Evolutionary conservation across 2,329 filamentous ascomycete genomes (phyloP), one percentile per base, ranked within the genome.

Genomic region (Thermoascus crustaceus): DNA sequence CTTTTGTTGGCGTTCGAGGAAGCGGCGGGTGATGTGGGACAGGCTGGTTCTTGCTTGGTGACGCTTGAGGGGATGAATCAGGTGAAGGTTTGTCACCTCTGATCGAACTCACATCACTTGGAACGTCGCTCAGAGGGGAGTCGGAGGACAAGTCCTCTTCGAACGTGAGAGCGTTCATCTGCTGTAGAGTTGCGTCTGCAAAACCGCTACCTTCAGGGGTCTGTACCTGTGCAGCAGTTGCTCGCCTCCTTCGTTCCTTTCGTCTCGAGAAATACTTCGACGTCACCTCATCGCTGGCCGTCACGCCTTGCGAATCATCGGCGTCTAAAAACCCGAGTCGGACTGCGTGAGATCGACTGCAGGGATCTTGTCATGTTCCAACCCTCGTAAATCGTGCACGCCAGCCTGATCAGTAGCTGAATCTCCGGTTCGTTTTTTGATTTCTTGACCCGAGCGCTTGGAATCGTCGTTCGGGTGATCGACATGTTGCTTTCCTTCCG

Each of bases 241-340:
- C 2, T n/a, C 19, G 14, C 26, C 17, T 20, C 2, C 4, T 35
- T 32, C 30, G 22, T 11, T 23, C 11, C 11, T 34, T 27, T 17
- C 10, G 33, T 10, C 2, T 34, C 23, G 4, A 11, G 38, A 58
- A 60, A 44, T 57, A 60, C 39, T 53, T 57, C 4, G 58, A 62
- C 48, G 45, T 50, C 39, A 53, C 60, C 60, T 63, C 60, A 61
- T 58, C 57, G 50, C 53, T 41, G 46, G 53, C 45, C 43, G 50
- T 58, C 51, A 56, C 34, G 42, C 46, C 47, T 47, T 47, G 52
- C 49, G 52, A 61, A 60, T 63, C 60, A 60, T 54, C 41, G 60
- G 60, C 40, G 16, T 32, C 44, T 47, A 51, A 60, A 63, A 63
- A 63, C 50, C 56, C 55, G 39, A 9, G 13, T 49, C 14, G 4